phyloP scores from a whole-genome alignment of 2,329 filamentous ascomycete genomes.

The Metarhizium robertsii region DNA sequence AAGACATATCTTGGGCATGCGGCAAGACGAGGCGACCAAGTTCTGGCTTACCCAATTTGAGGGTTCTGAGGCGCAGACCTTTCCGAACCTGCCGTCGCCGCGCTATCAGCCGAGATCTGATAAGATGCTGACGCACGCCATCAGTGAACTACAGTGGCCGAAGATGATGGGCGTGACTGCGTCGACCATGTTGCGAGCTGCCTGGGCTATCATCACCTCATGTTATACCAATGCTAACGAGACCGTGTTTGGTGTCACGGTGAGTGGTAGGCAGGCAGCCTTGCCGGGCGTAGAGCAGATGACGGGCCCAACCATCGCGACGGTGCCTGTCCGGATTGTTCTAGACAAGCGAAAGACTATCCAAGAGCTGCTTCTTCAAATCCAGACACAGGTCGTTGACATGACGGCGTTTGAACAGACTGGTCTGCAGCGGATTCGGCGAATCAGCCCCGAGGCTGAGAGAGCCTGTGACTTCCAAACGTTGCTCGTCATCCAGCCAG shows the following conservation, averaged over 20 bases:
- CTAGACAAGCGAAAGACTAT: slow-evolving; percentile 8
- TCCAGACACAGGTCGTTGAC: slow-evolving; percentile 15
- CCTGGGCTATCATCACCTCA: slow-evolving; percentile 24
- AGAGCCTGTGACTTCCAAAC: slow-evolving; percentile 12
- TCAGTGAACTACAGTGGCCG: slow-evolving; percentile 8
- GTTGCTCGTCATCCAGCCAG: slow-evolving; percentile 6
- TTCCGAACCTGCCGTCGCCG: slow-evolving; percentile 6
- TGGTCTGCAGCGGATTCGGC: slow-evolving; percentile 18
- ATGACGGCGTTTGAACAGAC: slow-evolving; percentile 17
- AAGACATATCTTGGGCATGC: slow-evolving; percentile 27
- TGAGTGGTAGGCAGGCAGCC: slow-evolving; percentile 16
- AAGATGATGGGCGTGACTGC: slow-evolving; percentile 12
- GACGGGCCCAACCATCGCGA: slow-evolving; percentile 18
- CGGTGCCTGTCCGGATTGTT: slow-evolving; percentile 12
- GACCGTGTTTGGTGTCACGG: slow-evolving; percentile 16
- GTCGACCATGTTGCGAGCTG: slow-evolving; percentile 16
- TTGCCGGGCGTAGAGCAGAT: slow-evolving; percentile 17
- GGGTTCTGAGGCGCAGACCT: slow-evolving; percentile 9
- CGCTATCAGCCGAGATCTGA: slow-evolving; percentile 4
- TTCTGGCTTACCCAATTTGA: slow-evolving; percentile 33
- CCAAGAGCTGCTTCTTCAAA: slow-evolving; percentile 6
- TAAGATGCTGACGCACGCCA: background rate
- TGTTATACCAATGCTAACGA: slow-evolving; percentile 26
- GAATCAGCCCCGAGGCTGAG: slow-evolving; percentile 7
- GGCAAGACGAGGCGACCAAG: slow-evolving; percentile 13